Conservation (phyloP, 768 basidiomycete genomes). For the Strobilomyces dryophilus region DNA sequence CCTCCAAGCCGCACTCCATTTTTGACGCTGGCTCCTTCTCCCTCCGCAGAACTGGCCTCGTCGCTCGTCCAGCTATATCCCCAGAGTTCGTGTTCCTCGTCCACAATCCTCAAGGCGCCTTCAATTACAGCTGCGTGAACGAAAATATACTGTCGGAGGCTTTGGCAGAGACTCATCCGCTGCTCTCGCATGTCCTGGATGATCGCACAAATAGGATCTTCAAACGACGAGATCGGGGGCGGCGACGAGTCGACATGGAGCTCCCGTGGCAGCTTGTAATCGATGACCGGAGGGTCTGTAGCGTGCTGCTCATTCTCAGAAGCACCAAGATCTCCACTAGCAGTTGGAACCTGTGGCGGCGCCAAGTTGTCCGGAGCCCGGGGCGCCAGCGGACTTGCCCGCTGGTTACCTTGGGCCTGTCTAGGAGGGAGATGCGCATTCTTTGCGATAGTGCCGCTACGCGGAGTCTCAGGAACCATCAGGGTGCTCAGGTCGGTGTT, state of each 20-base stretch:
- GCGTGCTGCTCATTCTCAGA: slow-evolving; percentile 10
- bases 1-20: slow-evolving; percentile 6
- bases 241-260: slow-evolving; percentile 56
- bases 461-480: neutral
- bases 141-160: slow-evolving; percentile 90
- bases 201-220: slow-evolving; percentile 76
- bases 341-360: neutral
- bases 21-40: slow-evolving; percentile 4
- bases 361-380: neutral
- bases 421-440: neutral
- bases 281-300: slow-evolving; percentile 30
- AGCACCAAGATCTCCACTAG: neutral
- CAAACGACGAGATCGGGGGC: slow-evolving; percentile 54
- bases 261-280: slow-evolving; percentile 60
- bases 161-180: slow-evolving; percentile 95
- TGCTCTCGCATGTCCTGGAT: slow-evolving; percentile 95
- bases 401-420: slow-evolving; percentile 1
- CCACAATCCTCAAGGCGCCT: slow-evolving; percentile 71
- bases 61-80: slow-evolving; percentile 20
- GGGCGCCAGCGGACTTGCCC: neutral
- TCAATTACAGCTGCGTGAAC: slow-evolving; percentile 84
- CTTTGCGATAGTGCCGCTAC: neutral
- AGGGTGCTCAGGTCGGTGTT: slow-evolving; percentile 1
- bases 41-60: slow-evolving; percentile 17
- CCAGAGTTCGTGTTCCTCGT: slow-evolving; percentile 56